A percentile compares a stretch with the other conserved stretches of the same genome.
Conservation (phyloP, 306 rosid genomes). For the Prosopis cineraria region DNA sequence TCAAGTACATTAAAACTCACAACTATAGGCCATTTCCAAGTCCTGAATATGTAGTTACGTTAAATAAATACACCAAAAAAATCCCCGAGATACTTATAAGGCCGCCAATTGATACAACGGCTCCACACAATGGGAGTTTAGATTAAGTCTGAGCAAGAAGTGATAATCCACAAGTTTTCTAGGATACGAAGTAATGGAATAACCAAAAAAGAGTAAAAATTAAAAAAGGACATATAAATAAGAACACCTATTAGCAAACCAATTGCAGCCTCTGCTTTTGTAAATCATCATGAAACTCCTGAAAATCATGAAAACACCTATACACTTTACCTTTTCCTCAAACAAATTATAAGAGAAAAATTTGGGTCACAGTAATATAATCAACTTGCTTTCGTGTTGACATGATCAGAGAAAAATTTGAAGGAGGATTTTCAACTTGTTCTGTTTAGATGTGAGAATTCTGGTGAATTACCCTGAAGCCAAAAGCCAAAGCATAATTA, state of each 20-base stretch:
- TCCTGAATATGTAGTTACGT: too few relatives aligned
- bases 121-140: too few relatives aligned
- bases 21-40: too few relatives aligned
- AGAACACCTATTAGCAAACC: slow-evolving; percentile 17
- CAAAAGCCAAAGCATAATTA: slow-evolving; percentile 86
- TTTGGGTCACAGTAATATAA: slow-evolving; percentile 20
- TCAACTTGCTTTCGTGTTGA: slow-evolving; percentile 42
- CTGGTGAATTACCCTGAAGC: slow-evolving; percentile 62
- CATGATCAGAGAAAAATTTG: slow-evolving; percentile 18
- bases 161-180: too few relatives aligned
- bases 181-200: too few relatives aligned
- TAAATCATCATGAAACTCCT: slow-evolving; percentile 21
- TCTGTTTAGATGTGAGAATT: slow-evolving; percentile 22
- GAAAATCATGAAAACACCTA: slow-evolving; percentile 22
- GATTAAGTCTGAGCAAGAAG: too few relatives aligned
- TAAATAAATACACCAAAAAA: too few relatives aligned
- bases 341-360: too few relatives aligned
- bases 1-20: too few relatives aligned
- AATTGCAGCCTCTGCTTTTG: slow-evolving; percentile 1
- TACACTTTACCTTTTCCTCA: slow-evolving; percentile 9
- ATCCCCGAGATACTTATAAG: too few relatives aligned
- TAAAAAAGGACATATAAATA: background rate
- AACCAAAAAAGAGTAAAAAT: background rate
- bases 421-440: slow-evolving; percentile 17
- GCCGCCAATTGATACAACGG: too few relatives aligned